A percentile compares a stretch with the other conserved stretches of the same genome.
These are phyloP conservation scores for Fusarium sp. DNA, from an alignment of 2,329 filamentous ascomycete genomes.

Conservation along the genomic window DNA sequence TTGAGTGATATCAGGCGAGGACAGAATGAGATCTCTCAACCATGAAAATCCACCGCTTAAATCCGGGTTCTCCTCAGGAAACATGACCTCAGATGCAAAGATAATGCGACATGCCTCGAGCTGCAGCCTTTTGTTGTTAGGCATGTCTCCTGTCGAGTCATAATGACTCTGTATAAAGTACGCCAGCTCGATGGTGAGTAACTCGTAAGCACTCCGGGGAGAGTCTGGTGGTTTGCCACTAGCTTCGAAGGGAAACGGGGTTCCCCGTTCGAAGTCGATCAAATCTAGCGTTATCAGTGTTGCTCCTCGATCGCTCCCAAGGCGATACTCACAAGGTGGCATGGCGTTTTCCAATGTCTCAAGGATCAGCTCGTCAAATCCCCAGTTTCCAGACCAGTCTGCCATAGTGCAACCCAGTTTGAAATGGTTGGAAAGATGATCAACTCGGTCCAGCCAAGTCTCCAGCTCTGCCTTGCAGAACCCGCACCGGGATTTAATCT, in stretches of 20 bases:
- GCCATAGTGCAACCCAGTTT: conserved; percentile 55
- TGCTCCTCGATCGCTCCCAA: fast-evolving
- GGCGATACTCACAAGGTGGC: conserved; percentile 49
- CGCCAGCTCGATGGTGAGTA: conserved; percentile 35
- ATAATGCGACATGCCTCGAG: conserved; percentile 35
- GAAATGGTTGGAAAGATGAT: conserved; percentile 57
- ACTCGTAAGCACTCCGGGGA: conserved; percentile 37
- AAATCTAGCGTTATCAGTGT: conserved; percentile 15
- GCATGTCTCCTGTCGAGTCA: conserved; percentile 19
- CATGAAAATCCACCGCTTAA: conserved; percentile 15
- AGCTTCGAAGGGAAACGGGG: conserved; percentile 31
- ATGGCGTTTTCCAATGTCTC: conserved; percentile 55
- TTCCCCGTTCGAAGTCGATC: conserved; percentile 34
- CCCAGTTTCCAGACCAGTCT: conserved; percentile 58
- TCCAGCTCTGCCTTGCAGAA: conserved; percentile 53
- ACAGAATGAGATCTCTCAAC: conserved; percentile 26
- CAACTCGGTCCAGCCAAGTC: conserved; percentile 50
- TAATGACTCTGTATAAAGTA: conserved; percentile 35
- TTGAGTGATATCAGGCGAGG: conserved; percentile 15
- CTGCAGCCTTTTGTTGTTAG: conserved; percentile 22
- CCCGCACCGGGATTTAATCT: conserved; percentile 54
- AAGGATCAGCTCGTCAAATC: conserved; percentile 52
- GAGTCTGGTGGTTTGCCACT: conserved; percentile 30
- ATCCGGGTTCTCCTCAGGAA: conserved; percentile 15
- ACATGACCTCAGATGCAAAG: conserved; percentile 34